phyloP scores from a whole-genome alignment of 371 early-diverging fungal genomes.

The Mortierella sp. region DNA sequence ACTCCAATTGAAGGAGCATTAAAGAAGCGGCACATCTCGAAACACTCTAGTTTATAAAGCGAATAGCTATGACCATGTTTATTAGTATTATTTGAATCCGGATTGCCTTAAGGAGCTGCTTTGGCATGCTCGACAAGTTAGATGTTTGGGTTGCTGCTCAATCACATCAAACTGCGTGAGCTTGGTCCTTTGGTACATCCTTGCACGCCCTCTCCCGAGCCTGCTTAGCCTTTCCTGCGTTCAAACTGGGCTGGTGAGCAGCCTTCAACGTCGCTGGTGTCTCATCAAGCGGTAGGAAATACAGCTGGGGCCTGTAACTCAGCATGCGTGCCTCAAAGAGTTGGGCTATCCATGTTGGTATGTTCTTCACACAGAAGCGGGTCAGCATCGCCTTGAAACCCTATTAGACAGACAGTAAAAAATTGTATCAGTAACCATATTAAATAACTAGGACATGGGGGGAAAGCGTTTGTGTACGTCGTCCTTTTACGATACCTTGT shows the following conservation, averaged over 20 bases:
- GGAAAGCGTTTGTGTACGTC: neutral
- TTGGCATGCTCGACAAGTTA: no score
- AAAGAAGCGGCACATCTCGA: no score
- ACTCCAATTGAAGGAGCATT: no score
- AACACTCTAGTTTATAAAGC: no score
- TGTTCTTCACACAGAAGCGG: neutral
- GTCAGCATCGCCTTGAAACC: neutral
- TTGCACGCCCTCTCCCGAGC: no score
- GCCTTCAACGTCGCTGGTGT: neutral
- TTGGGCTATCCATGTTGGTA: neutral
- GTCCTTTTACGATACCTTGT: conserved; percentile 4
- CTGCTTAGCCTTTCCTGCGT: no score
- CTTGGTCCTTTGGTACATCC: no score
- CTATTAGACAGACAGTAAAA: neutral
- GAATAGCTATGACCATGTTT: no score
- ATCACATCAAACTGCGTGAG: no score
- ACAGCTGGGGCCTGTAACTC: neutral
- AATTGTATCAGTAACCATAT: neutral
- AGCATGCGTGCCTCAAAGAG: neutral
- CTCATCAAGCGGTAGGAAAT: neutral
- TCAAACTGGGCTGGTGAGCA: neutral
- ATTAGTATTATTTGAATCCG: no score
- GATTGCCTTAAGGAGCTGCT: no score
- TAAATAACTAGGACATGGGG: neutral
- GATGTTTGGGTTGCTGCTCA: no score